These are phyloP conservation scores for Neurospora hispaniola DNA, from an alignment of 495 filamentous ascomycete genomes.

Conservation along the genomic window DNA sequence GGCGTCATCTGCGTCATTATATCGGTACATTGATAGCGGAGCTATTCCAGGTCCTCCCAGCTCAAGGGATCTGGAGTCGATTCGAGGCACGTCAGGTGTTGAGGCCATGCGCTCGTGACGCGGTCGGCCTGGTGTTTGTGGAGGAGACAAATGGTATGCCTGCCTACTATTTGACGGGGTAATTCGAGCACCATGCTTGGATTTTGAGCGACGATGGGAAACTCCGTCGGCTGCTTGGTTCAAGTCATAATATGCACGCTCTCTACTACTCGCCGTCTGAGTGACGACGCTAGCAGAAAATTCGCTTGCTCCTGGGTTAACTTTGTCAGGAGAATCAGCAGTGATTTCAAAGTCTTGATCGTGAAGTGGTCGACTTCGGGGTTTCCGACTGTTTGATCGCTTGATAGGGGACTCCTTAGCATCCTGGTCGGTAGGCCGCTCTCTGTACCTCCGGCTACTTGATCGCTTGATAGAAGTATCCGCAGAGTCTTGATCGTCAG, in stretches of 20 bases:
- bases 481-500: neutral
- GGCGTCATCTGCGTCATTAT: conserved; percentile 11
- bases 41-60: neutral
- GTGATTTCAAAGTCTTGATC: neutral
- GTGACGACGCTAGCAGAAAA: conserved; percentile 26
- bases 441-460: neutral
- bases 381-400: neutral
- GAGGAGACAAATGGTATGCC: conserved; percentile 3
- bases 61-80: neutral
- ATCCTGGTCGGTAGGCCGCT: neutral
- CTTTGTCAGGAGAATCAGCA: conserved; percentile 1
- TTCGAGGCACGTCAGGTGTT: conserved; percentile 2
- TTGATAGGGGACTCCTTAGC: neutral
- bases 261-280: conserved; percentile 25
- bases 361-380: neutral
- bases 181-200: conserved; percentile 7
- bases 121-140: neutral
- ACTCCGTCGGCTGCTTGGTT: conserved; percentile 3
- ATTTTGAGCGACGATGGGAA: conserved; percentile 8
- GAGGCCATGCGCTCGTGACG: conserved; percentile 12
- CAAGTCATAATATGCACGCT: conserved; percentile 29
- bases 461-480: neutral
- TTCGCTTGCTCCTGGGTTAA: conserved; percentile 10
- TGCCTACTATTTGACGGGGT: conserved; percentile 12
- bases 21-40: neutral